Evolutionary conservation across 2,329 filamentous ascomycete genomes (phyloP).

Genomic region (Alternaria consortialis): DNA sequence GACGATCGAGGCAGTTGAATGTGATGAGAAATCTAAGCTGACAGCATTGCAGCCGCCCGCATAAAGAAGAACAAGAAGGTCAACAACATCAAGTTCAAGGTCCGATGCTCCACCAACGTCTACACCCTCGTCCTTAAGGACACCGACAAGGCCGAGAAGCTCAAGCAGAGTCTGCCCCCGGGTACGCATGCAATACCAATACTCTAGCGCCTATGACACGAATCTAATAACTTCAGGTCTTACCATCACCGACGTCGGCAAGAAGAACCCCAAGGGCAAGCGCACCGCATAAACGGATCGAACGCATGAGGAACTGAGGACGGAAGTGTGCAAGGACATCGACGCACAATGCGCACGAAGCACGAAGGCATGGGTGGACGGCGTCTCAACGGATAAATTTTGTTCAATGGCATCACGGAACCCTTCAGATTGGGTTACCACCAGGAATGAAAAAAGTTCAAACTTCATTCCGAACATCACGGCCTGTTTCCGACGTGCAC

Average conservation of each 20-base stretch:
- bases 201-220: not conserved
- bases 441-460: conserved; percentile 44
- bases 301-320: conserved; percentile 15
- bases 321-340: conserved; percentile 18
- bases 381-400: conserved; percentile 45
- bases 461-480: conserved; percentile 32
- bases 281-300: conserved; percentile 44
- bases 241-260: conserved; percentile 67
- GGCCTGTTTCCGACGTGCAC: conserved; percentile 4
- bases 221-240: conserved; percentile 56
- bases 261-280: conserved; percentile 70
- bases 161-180: conserved; percentile 98
- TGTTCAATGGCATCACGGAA: conserved; percentile 45
- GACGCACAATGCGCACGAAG: conserved; percentile 24
- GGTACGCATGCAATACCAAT: conserved; percentile 67
- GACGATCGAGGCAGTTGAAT: not conserved
- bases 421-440: conserved; percentile 33
- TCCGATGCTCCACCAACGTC: conserved; percentile 94
- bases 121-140: conserved; percentile 99
- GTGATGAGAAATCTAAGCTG: conserved; percentile 8
- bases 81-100: conserved; percentile 99
- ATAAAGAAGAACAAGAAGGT: conserved; percentile 89
- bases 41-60: conserved; percentile 54
- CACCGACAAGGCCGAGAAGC: conserved; percentile 99
- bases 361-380: conserved; percentile 38